Base-by-base conservation (phyloP, 2,329 filamentous ascomycete species). In the Eurotiales sp. region DNA sequence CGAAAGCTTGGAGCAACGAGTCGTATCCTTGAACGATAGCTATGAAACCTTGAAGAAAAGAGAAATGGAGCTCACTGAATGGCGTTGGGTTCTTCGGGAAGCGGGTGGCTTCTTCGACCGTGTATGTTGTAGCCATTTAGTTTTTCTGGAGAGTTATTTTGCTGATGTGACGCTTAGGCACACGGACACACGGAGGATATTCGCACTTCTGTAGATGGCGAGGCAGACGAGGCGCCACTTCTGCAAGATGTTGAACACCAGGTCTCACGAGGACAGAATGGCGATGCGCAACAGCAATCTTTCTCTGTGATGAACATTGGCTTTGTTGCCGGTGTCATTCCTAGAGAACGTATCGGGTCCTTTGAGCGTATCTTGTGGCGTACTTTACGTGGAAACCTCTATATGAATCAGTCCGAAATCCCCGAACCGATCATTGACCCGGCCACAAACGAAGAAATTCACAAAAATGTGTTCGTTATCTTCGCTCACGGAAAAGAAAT, bases 321-420 rank as follows among this genome's bases (percentile, higher is more conserved):
- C 8, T 99, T 99, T 64, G 92, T 99, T 48, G 88, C 93, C 50
- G 93, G 93, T 72, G 93, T 97, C 61, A 97, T 99, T 62, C 83
- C 88, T 32, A 84, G 93, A 50, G 92, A 97, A 66, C 85, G 92
- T 46, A 92, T 99, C 55, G 91, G 86, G 12, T 88, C 92, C 22
- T 99, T 99, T 67, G 95, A 99, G 76, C 87, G 93, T 54, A 99
- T 99, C 61, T 79, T 99, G 46, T 99, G 93, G 93, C 85, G 93
- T 64, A 96, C 95, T 0, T 83, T 99, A 37, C 90, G 93, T 70
- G 93, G 93, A 64, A 99, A 99, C 72, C 77, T 99, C 57, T 99
- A 97, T 80, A 99, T 99, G 93, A 99, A 99, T 74, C 95, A 99
- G 77, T 92, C 92, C 36, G 93, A 99, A 78, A 99, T 99, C 56